Evolutionary conservation across 2,329 filamentous ascomycete species (phyloP).

Genomic region (Penicillium sp.): DNA sequence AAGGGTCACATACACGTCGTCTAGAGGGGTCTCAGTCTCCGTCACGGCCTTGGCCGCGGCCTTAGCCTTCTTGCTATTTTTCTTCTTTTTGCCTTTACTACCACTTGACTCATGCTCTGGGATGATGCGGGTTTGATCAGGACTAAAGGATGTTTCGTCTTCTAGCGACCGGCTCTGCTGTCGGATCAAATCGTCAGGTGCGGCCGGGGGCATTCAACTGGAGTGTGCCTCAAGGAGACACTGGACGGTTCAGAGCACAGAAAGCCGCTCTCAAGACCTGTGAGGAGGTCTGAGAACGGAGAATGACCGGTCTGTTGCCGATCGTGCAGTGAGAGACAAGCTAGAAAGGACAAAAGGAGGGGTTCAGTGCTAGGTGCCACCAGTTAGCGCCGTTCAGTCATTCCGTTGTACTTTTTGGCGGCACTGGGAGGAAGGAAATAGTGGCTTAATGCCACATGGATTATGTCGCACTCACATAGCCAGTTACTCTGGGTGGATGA

Average conservation of each 20-base stretch:
- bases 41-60: constrained; percentile 31
- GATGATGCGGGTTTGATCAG: constrained; percentile 27
- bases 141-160: constrained; percentile 29
- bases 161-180: constrained; percentile 38
- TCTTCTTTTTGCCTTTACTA: constrained; percentile 43
- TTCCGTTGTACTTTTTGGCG: neutral
- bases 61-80: constrained; percentile 41
- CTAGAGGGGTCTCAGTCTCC: constrained; percentile 32
- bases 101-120: constrained; percentile 35
- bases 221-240: constrained; percentile 34
- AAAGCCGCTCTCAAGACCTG: constrained; percentile 34
- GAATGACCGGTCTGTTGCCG: constrained; percentile 2
- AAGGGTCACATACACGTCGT: constrained; percentile 37
- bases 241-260: constrained; percentile 5
- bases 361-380: constrained; percentile 3
- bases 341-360: constrained; percentile 8
- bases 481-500: neutral
- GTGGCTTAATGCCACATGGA: neutral
- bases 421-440: neutral
- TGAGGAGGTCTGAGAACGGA: constrained; percentile 36
- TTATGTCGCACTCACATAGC: neutral
- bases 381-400: constrained; percentile 1
- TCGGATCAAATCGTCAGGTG: constrained; percentile 40
- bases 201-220: constrained; percentile 46
- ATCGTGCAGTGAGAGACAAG: constrained; percentile 1